A percentile compares a stretch with the other conserved stretches of the same genome.
Evolutionary conservation across 352 stramenopile species (phyloP).

Genomic region (Thalassiosira hispida): DNA sequence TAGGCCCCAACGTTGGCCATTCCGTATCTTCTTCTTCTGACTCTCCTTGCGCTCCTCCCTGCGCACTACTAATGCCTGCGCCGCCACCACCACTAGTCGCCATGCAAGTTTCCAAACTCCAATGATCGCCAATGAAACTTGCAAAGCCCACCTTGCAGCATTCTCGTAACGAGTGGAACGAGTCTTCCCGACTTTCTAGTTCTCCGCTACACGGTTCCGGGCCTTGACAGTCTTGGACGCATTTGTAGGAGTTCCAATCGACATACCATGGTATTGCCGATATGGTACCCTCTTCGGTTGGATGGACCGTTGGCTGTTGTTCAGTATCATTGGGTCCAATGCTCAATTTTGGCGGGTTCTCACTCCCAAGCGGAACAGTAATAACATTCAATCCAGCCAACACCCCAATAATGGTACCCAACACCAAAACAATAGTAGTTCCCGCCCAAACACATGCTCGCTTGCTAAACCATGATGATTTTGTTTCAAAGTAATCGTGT

Average conservation of each 20-base stretch:
- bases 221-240: background rate
- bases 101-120: constrained; percentile 27
- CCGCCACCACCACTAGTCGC: background rate
- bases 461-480: background rate
- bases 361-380: background rate
- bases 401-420: constrained; percentile 1
- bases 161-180: constrained; percentile 14
- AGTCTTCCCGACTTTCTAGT: background rate
- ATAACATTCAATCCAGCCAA: background rate
- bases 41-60: background rate
- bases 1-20: background rate
- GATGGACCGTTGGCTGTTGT: background rate
- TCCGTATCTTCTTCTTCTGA: no score
- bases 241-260: constrained; percentile 4
- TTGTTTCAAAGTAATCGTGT: background rate
- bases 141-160: constrained; percentile 29
- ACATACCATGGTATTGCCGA: constrained; percentile 5
- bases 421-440: background rate
- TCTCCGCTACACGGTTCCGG: background rate
- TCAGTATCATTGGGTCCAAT: no score
- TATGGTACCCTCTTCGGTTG: background rate
- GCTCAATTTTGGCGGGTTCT: background rate
- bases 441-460: background rate
- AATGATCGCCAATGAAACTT: constrained; percentile 30
- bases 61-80: no score